Percentiles rank a stretch among this genome's conserved stretches.
Evolutionary conservation across 2,329 filamentous ascomycete species (phyloP).

Genomic region (Amylocarpus encephaloides): DNA sequence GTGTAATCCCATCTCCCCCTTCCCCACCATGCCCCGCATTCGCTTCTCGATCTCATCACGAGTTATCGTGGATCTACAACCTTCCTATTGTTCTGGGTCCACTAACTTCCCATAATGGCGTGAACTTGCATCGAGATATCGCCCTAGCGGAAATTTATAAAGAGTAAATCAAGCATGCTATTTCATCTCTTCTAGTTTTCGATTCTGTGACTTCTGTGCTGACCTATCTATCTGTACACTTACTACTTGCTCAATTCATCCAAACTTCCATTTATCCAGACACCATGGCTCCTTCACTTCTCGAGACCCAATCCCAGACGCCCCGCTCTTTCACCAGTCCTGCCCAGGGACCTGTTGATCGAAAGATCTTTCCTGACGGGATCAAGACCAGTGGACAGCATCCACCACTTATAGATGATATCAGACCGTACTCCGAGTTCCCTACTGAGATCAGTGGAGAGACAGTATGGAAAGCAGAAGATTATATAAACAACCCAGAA

Average conservation of each 20-base stretch:
- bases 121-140: neutral
- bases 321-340: slow-evolving; percentile 17
- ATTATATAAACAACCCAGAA: slow-evolving; percentile 30
- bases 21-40: too few species aligned
- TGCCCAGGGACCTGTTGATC: slow-evolving; percentile 18
- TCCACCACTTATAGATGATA: slow-evolving; percentile 55
- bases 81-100: too few species aligned
- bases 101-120: neutral
- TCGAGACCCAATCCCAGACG: slow-evolving; percentile 17
- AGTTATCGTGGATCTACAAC: too few species aligned
- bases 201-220: neutral
- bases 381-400: slow-evolving; percentile 60
- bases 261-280: neutral
- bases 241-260: neutral
- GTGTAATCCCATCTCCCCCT: too few species aligned
- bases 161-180: too few species aligned
- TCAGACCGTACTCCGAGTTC: slow-evolving; percentile 64
- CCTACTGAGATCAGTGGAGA: slow-evolving; percentile 64
- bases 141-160: too few species aligned
- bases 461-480: slow-evolving; percentile 61
- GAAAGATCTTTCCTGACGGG: slow-evolving; percentile 31
- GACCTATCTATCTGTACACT: neutral
- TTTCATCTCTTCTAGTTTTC: too few species aligned
- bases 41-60: neutral
- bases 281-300: slow-evolving; percentile 19